phyloP scores from a whole-genome alignment of 1,284 basidiomycete species.

The Ceratobasidium sp. region DNA sequence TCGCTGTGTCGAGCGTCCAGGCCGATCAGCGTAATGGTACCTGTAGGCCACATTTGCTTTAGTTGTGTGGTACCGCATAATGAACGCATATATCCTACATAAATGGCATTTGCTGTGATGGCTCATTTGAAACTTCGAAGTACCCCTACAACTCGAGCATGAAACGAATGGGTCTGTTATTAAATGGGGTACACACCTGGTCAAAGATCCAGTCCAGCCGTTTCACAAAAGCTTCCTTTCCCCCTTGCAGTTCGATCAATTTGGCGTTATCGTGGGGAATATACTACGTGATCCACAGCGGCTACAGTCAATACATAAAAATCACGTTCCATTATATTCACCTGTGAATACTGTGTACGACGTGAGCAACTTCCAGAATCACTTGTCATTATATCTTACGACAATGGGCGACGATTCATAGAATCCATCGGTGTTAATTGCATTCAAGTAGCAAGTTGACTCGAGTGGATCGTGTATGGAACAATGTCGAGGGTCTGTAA shows the following conservation, averaged over 20 bases:
- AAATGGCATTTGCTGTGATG: conserved; percentile 65
- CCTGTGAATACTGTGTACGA: conserved; percentile 57
- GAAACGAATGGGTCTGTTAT: neutral
- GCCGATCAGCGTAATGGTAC: conserved; percentile 66
- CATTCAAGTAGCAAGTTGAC: conserved; percentile 67
- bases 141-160: conserved; percentile 13
- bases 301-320: no score
- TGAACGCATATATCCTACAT: conserved; percentile 50
- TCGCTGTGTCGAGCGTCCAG: conserved; percentile 49
- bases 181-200: neutral
- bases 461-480: conserved; percentile 64
- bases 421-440: conserved; percentile 65
- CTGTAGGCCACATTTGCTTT: neutral
- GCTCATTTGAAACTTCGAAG: conserved; percentile 36
- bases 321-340: no score
- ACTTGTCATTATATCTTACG: conserved; percentile 50
- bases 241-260: conserved; percentile 34
- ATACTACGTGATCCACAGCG: no score
- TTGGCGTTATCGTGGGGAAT: conserved; percentile 60
- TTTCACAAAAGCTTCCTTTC: conserved; percentile 24
- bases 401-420: conserved; percentile 69
- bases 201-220: conserved; percentile 35
- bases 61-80: no score
- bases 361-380: conserved; percentile 24
- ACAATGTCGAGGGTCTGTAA: conserved; percentile 70